phyloP scores from a whole-genome alignment of 306 rosid genomes.

The Begonia loranthoides region DNA sequence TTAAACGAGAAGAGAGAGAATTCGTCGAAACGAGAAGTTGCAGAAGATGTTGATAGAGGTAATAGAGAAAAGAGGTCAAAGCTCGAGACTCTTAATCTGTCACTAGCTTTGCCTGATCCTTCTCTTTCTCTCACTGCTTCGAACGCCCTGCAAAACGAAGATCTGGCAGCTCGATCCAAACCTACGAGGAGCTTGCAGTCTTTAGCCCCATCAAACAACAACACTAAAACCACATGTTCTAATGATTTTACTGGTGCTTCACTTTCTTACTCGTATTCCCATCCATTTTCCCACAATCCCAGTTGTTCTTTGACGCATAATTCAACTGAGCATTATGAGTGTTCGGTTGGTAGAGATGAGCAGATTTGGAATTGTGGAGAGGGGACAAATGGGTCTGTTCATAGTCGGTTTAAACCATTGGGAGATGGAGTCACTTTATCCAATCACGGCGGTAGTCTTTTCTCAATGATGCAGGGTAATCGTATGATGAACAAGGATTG shows the following conservation, averaged over 20 bases:
- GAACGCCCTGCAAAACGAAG: constrained; percentile 47
- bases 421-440: constrained; percentile 72
- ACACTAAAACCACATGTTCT: constrained; percentile 41
- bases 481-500: constrained; percentile 18
- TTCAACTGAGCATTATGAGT: constrained; percentile 75
- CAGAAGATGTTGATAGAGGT: constrained; percentile 42
- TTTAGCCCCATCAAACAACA: constrained; percentile 27
- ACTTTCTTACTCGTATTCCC: constrained; percentile 43
- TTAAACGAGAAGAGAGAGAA: constrained; percentile 47
- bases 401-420: constrained; percentile 94
- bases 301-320: constrained; percentile 81
- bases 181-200: constrained; percentile 33
- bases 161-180: constrained; percentile 22
- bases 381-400: constrained; percentile 97
- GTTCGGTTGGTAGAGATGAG: constrained; percentile 69
- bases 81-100: constrained; percentile 65
- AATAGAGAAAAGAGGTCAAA: constrained; percentile 52
- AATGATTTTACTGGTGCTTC: constrained; percentile 69
- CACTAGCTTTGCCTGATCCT: constrained; percentile 80
- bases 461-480: constrained; percentile 50
- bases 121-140: constrained; percentile 57
- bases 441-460: constrained; percentile 52
- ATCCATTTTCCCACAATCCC: constrained; percentile 64
- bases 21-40: constrained; percentile 55
- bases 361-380: constrained; percentile 95